Evolutionary conservation across 192 early-diverging fungal genomes (phyloP).

Genomic region (Rhizophagus clarus): DNA sequence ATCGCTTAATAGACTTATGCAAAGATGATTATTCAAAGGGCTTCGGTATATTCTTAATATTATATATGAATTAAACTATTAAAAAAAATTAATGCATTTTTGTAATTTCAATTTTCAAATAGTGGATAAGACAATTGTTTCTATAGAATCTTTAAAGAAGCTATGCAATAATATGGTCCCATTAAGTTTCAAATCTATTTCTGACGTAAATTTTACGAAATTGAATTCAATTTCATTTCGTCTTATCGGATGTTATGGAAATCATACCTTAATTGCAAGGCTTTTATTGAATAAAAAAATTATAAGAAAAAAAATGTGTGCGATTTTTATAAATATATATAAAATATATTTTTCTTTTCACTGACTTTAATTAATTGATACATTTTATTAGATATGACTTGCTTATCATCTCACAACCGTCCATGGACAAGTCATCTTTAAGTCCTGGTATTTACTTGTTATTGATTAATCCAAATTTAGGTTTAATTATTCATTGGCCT

Average conservation of each 20-base stretch:
- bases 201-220: conserved; percentile 21
- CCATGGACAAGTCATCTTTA: background rate
- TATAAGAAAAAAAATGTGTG: background rate
- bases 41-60: background rate
- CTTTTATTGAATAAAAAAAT: conserved; percentile 21
- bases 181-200: conserved; percentile 16
- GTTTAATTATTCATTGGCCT: conserved; percentile 30
- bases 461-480: background rate
- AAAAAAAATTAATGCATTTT: no score
- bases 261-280: conserved; percentile 18
- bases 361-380: background rate
- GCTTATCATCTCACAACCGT: background rate
- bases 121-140: conserved; percentile 30
- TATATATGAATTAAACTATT: background rate
- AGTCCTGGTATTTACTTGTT: background rate
- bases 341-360: no score
- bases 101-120: background rate
- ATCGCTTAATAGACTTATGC: conserved; percentile 14
- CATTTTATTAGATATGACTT: background rate
- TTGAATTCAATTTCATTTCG: background rate
- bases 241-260: conserved; percentile 28
- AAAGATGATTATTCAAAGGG: conserved; percentile 28
- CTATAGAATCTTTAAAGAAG: background rate
- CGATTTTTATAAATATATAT: no score
- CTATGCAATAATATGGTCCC: conserved; percentile 27